These are phyloP conservation scores for Talaromyces sp. DNA, from an alignment of 2,329 filamentous ascomycete species.

Conservation along the genomic window DNA sequence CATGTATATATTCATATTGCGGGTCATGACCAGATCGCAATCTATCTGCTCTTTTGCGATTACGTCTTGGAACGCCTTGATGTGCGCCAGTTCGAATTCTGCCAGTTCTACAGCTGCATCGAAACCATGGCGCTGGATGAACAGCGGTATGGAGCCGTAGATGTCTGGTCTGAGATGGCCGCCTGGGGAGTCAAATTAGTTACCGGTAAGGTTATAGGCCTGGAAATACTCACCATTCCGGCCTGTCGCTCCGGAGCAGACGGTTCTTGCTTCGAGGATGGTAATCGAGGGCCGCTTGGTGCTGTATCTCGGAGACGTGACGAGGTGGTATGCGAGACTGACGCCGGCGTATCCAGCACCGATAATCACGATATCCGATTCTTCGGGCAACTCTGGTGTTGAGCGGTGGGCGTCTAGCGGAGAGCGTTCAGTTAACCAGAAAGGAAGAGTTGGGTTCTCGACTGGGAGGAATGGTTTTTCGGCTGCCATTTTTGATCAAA, in stretches of 20 bases:
- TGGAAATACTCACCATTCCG: constrained; percentile 31
- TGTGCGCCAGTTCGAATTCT: constrained; percentile 37
- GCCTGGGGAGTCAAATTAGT: constrained; percentile 10
- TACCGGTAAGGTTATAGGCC: neutral
- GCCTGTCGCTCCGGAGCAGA: constrained; percentile 38
- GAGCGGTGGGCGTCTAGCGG: constrained; percentile 36
- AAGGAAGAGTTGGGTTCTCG: constrained; percentile 18
- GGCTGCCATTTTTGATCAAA: neutral
- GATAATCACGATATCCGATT: constrained; percentile 44
- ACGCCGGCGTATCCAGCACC: constrained; percentile 46
- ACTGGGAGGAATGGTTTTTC: constrained; percentile 2
- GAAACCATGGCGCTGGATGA: constrained; percentile 31
- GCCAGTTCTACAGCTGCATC: constrained; percentile 36
- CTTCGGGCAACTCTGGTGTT: constrained; percentile 33
- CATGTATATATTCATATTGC: constrained; percentile 38
- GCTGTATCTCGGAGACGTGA: constrained; percentile 12
- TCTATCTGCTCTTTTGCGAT: constrained; percentile 40
- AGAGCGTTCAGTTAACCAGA: constrained; percentile 40
- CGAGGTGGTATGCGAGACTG: constrained; percentile 40
- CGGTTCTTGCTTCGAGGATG: constrained; percentile 14
- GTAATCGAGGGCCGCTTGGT: neutral
- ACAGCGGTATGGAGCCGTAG: constrained; percentile 35
- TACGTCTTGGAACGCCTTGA: constrained; percentile 38
- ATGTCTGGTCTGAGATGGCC: constrained; percentile 42
- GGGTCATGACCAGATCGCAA: constrained; percentile 40